A percentile compares a stretch with the other conserved stretches of the same genome.
These are phyloP conservation scores for Monilinia fructigena DNA, from an alignment of 2,329 filamentous ascomycete genomes.

Conservation along the genomic window DNA sequence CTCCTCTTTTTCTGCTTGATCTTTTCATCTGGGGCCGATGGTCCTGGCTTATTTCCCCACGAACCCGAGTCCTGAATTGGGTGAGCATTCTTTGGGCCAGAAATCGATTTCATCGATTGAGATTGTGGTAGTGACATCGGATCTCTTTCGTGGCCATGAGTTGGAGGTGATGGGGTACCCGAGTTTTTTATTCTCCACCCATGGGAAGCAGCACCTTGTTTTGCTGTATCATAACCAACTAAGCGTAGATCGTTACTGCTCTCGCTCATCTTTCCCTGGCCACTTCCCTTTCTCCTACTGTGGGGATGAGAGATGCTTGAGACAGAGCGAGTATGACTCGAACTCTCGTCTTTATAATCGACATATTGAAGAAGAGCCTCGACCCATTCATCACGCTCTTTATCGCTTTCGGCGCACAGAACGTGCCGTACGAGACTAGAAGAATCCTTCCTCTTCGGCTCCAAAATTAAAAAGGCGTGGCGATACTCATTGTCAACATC, in stretches of 20 bases:
- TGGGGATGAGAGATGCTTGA: conserved; percentile 43
- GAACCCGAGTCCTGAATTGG: conserved; percentile 78
- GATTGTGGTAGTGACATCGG: conserved; percentile 35
- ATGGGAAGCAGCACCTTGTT: conserved; percentile 40
- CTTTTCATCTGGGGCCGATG: conserved; percentile 66
- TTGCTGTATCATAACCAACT: conserved; percentile 42
- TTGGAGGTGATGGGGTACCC: conserved; percentile 38
- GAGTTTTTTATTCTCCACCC: conserved; percentile 37
- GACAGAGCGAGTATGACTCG: conserved; percentile 44
- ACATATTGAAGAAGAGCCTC: conserved; percentile 87
- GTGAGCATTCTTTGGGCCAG: conserved; percentile 78
- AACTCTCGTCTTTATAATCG: conserved; percentile 63
- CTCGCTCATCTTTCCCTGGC: conserved; percentile 41
- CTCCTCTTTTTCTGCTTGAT: conserved; percentile 73
- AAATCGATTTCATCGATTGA: conserved; percentile 60
- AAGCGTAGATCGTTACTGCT: conserved; percentile 43
- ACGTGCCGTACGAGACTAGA: conserved; percentile 87
- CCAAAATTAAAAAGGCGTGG: conserved; percentile 90
- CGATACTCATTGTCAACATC: conserved; percentile 92
- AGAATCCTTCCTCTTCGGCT: conserved; percentile 95
- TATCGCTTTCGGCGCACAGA: conserved; percentile 90
- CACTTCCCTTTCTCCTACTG: conserved; percentile 47
- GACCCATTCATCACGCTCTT: conserved; percentile 91
- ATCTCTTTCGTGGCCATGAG: conserved; percentile 36
- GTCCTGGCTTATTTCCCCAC: conserved; percentile 77